Conservation (phyloP, 305 asterid species). For the Solanum hybrid region DNA sequence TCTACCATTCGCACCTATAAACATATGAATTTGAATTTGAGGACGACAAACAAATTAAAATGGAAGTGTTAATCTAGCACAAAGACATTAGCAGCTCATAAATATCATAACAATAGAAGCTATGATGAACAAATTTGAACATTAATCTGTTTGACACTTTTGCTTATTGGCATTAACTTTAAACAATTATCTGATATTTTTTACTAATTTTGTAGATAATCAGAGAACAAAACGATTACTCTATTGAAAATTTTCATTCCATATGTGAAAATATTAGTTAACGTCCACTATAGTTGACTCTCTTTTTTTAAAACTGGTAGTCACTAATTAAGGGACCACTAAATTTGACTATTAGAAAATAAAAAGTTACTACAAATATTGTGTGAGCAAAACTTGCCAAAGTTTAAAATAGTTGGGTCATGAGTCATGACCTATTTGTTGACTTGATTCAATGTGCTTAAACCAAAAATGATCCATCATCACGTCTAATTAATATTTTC, state of each 20-base stretch:
- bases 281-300: not conserved
- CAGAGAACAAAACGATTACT: not conserved
- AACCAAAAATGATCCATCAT: no score
- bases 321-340: no score
- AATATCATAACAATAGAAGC: not conserved
- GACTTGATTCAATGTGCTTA: no score
- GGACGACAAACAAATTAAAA: not conserved
- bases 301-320: no score
- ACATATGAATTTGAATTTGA: not conserved
- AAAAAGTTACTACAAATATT: no score
- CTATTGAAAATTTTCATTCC: not conserved
- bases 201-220: not conserved
- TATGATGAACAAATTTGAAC: not conserved
- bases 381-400: no score
- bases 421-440: no score
- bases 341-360: no score
- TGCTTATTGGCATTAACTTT: not conserved
- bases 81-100: not conserved
- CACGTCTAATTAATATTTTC: no score
- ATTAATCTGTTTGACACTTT: not conserved
- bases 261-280: not conserved
- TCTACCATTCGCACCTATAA: constrained; percentile 12
- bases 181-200: not conserved
- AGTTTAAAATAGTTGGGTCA: no score
- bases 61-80: not conserved